Conservation (phyloP, 441 rosid genomes). For the Corymbia citriodora region DNA sequence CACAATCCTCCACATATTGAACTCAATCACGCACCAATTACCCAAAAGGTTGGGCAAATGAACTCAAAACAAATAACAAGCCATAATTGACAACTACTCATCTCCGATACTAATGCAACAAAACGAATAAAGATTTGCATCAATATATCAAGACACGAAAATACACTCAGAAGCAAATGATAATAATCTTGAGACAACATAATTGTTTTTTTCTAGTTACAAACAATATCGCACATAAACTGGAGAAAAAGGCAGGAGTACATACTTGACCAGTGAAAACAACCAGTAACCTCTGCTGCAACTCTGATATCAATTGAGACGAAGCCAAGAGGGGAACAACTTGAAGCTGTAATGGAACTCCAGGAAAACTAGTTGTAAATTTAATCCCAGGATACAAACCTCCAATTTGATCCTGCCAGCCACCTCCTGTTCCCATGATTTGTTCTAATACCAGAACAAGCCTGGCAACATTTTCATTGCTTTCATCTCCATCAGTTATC, state of each 20-base stretch:
- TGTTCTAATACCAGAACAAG: conserved; percentile 88
- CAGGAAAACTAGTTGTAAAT: conserved; percentile 82
- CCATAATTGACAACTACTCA: neutral
- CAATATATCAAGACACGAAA: neutral
- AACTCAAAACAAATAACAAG: neutral
- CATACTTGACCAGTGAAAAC: conserved; percentile 96
- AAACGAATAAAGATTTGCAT: neutral
- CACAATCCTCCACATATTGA: neutral
- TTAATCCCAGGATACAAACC: conserved; percentile 87
- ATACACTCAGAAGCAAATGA: neutral
- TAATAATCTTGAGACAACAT: neutral
- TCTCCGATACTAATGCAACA: neutral
- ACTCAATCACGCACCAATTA: neutral
- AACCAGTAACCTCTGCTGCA: conserved; percentile 80
- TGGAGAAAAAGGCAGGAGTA: neutral
- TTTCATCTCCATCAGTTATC: conserved; percentile 66
- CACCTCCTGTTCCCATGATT: conserved; percentile 98
- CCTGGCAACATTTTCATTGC: conserved; percentile 79
- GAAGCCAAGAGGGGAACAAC: conserved; percentile 76
- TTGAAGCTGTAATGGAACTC: conserved; percentile 79
- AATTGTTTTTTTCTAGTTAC: neutral
- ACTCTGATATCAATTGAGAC: conserved; percentile 47
- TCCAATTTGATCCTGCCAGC: conserved; percentile 98
- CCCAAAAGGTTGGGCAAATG: neutral
- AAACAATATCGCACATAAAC: neutral